A percentile compares a stretch with the other conserved stretches of the same genome.
Evolutionary conservation across 2,329 filamentous ascomycete species (phyloP).

Genomic region (Calonectria pseudoreteaudii): DNA sequence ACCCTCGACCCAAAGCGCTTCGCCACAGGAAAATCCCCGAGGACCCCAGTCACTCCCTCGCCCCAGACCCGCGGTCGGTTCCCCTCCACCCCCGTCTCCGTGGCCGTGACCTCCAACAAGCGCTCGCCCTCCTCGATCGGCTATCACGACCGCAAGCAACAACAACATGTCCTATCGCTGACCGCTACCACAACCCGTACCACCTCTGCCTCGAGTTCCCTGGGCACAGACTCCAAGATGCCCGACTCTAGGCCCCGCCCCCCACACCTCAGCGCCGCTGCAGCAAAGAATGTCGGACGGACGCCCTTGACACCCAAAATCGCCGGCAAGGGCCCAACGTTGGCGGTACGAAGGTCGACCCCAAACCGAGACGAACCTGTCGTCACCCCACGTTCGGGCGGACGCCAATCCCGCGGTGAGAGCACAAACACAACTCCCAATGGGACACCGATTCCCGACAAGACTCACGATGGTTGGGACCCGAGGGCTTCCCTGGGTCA

Average conservation of each 20-base stretch:
- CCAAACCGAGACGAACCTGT: conserved; percentile 56
- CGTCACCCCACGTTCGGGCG: conserved; percentile 82
- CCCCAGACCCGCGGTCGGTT: conserved; percentile 35
- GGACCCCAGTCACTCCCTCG: conserved; percentile 19
- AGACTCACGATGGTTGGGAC: conserved; percentile 58
- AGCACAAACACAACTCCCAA: conserved; percentile 75
- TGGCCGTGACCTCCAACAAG: conserved; percentile 28
- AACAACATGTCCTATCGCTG: conserved; percentile 47
- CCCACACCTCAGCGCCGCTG: conserved; percentile 75
- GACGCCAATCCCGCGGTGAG: conserved; percentile 77
- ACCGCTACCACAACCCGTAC: conserved; percentile 45
- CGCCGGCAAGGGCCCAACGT: conserved; percentile 55
- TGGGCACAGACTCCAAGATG: conserved; percentile 45
- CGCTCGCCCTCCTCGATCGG: conserved; percentile 37
- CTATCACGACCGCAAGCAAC: conserved; percentile 35
- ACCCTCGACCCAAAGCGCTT: conserved; percentile 31
- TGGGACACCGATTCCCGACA: conserved; percentile 66
- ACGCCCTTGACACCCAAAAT: conserved; percentile 68
- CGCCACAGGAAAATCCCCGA: conserved; percentile 33
- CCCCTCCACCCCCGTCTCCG: conserved; percentile 35
- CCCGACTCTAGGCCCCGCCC: conserved; percentile 71
- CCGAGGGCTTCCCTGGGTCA: conserved; percentile 49
- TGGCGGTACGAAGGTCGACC: conserved; percentile 54
- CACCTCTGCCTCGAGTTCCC: conserved; percentile 40
- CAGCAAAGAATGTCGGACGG: conserved; percentile 63